Conservation (phyloP, 371 early-diverging fungal species). For the Lichtheimia ornata region DNA sequence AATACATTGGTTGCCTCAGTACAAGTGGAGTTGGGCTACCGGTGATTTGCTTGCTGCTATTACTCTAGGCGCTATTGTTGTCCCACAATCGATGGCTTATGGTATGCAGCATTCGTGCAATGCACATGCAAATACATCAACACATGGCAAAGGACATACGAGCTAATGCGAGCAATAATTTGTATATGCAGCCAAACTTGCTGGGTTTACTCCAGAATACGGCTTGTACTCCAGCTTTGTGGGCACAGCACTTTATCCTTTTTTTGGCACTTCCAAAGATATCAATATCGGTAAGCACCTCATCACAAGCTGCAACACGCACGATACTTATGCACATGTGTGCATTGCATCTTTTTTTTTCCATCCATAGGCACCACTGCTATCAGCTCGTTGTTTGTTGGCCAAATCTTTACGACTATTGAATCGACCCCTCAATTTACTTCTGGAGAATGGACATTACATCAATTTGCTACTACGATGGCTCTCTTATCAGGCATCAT, state of each 20-base stretch:
- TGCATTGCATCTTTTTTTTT: background rate
- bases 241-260: slow-evolving; percentile 74
- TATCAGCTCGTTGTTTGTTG: slow-evolving; percentile 76
- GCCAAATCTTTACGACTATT: slow-evolving; percentile 62
- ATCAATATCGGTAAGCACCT: slow-evolving; percentile 71
- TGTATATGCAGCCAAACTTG: slow-evolving; percentile 64
- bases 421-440: slow-evolving; percentile 35
- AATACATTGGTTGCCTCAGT: slow-evolving; percentile 67
- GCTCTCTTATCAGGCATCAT: slow-evolving; percentile 69
- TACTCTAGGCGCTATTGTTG: slow-evolving; percentile 73
- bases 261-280: slow-evolving; percentile 86
- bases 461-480: slow-evolving; percentile 48
- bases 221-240: slow-evolving; percentile 88
- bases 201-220: slow-evolving; percentile 79
- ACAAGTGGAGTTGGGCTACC: slow-evolving; percentile 70
- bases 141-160: too few relatives aligned
- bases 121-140: background rate
- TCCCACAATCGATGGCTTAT: slow-evolving; percentile 86
- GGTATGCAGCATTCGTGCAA: slow-evolving; percentile 23
- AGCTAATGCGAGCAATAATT: too few relatives aligned
- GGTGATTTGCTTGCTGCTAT: slow-evolving; percentile 75
- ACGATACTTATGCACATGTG: background rate
- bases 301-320: background rate
- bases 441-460: slow-evolving; percentile 35
- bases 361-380: slow-evolving; percentile 75